Base-by-base conservation (phyloP, 2,329 filamentous ascomycete genomes). In the Arthrobotrys pseudoclavata region DNA sequence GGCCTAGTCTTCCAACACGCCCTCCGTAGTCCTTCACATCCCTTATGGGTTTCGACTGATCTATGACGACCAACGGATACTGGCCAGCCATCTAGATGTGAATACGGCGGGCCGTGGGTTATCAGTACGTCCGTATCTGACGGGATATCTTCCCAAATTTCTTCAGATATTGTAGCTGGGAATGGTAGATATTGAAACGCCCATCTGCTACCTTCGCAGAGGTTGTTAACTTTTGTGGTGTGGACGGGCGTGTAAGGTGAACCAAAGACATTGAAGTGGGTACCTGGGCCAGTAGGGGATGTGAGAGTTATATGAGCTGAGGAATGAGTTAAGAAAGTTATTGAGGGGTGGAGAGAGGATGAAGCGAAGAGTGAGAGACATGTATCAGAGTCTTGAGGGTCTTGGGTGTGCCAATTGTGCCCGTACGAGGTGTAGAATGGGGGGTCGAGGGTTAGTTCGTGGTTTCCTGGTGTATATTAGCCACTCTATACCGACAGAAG, bases 361-460 rank as follows among this genome's bases (percentile, higher is more conserved):
- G 64, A 52, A 2, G 69, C 79, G 4, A 92, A 80, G 1, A 92
- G 84, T 0, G 84, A 82, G 42, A 87, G 84, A 81, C 90, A 92
- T 34, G 85, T 85, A 6, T 83, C 82, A 0, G 87, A 82, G 34
- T 88, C 86, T 81, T 91, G 87, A 0, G 85, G 85, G 2, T 82
- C 81, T 53, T 76, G 86, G 80, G 88, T 89, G 81, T 90, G 89
- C 81, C 90, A 89, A 64, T 85, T 84, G 0, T 82, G 80, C 0
- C 87, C 86, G 80, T 89, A 85, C 47, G 72, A 82, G 7, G 83
- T 80, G 82, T 89, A 91, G 82, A 91, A 92, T 2, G 85, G 82
- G n/a, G 84, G 80, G 81, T 93, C 91, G 5, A 94, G 86, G 0
- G 90, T 91, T 61, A 92, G 85, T 81, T 94, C 92, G 83, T 94